Conservation (phyloP, 345 rosid genomes). For the Citrus glauca region DNA sequence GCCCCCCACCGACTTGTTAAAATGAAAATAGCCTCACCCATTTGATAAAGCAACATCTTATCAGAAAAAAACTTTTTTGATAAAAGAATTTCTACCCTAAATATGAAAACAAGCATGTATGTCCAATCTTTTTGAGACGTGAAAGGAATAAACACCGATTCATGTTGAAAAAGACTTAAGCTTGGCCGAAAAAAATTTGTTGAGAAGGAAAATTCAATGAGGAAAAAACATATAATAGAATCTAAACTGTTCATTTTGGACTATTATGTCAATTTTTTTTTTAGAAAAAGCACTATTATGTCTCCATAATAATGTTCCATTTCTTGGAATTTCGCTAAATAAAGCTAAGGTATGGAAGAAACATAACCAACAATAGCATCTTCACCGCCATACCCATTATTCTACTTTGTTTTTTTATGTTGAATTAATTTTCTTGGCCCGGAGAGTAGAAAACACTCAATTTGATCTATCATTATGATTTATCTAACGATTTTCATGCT, state of each 20-base stretch:
- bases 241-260: conserved; percentile 12
- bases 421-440: too few species aligned
- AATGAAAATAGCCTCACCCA: too few species aligned
- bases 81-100: neutral
- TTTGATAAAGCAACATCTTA: too few species aligned
- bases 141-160: neutral
- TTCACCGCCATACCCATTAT: too few species aligned
- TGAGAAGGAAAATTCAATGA: conserved; percentile 12
- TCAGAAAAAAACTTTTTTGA: neutral
- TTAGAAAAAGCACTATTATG: conserved; percentile 9
- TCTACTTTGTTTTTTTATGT: too few species aligned
- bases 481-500: too few species aligned
- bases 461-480: too few species aligned
- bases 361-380: too few species aligned
- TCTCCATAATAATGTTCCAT: conserved; percentile 14
- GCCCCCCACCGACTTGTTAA: too few species aligned
- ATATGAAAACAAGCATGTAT: neutral
- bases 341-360: too few species aligned
- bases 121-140: neutral
- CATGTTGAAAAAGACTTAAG: neutral
- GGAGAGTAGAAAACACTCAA: too few species aligned
- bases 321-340: conserved; percentile 15
- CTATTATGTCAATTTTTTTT: too few species aligned
- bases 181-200: neutral
- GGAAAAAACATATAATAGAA: conserved; percentile 22